phyloP scores from a whole-genome alignment of 2,329 filamentous ascomycete genomes.

The Amauroascus niger region DNA sequence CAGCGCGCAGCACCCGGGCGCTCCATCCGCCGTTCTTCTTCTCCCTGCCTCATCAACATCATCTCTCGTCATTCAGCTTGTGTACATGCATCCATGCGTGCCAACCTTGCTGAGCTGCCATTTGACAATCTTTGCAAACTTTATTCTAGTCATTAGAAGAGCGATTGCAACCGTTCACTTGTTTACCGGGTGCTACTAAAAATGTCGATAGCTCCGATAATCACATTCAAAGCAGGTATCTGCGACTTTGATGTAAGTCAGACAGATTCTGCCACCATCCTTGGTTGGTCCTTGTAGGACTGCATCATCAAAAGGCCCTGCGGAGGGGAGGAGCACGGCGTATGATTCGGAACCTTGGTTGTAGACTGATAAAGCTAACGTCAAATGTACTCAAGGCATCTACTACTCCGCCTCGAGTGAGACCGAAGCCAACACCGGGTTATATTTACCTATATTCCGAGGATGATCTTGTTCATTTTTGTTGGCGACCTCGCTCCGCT shows the following conservation, averaged over 20 bases:
- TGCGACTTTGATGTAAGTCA: constrained; percentile 71
- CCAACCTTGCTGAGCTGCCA: background rate
- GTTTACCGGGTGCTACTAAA: constrained; percentile 17
- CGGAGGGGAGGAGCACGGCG: background rate
- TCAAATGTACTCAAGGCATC: constrained; percentile 34
- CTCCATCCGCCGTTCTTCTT: constrained; percentile 2
- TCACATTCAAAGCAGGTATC: constrained; percentile 91
- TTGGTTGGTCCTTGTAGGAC: background rate
- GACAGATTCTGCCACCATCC: constrained; percentile 5
- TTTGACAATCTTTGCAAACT: background rate
- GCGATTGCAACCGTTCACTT: background rate
- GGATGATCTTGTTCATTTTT: constrained; percentile 94
- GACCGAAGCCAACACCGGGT: constrained; percentile 61
- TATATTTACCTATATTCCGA: constrained; percentile 89
- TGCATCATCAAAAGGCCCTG: background rate
- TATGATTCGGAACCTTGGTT: background rate
- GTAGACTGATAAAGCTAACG: background rate
- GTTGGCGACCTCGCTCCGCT: constrained; percentile 76
- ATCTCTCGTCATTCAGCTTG: background rate
- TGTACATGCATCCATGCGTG: background rate
- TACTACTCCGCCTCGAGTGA: constrained; percentile 59
- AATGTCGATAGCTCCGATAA: constrained; percentile 78
- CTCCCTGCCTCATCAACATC: constrained; percentile 16
- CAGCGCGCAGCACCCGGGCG: background rate
- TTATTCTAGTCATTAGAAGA: background rate